A percentile compares a stretch with the other conserved stretches of the same genome.
Conservation (phyloP, 768 basidiomycete species). For the Pulveroboletus frians region DNA sequence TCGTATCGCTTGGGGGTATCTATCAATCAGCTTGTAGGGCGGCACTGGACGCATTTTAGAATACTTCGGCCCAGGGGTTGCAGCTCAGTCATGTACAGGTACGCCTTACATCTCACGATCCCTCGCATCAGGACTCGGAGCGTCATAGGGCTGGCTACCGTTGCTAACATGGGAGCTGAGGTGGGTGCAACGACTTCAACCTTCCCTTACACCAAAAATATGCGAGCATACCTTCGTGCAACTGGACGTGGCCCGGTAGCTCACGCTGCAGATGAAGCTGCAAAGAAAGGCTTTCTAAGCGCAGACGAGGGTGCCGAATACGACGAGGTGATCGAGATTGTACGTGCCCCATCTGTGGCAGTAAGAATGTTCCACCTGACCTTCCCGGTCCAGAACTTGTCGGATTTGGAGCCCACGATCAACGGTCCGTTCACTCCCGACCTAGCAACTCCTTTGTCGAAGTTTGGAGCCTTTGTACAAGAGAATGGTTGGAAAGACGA, state of each 20-base stretch:
- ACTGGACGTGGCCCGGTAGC: constrained; percentile 88
- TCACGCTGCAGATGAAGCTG: constrained; percentile 79
- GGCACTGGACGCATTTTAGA: constrained; percentile 95
- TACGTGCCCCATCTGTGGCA: constrained; percentile 34
- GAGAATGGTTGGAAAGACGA: constrained; percentile 93
- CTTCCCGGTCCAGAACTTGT: constrained; percentile 58
- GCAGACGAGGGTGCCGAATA: constrained; percentile 90
- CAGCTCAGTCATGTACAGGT: constrained; percentile 89
- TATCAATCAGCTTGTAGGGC: constrained; percentile 47
- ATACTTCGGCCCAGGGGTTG: constrained; percentile 93
- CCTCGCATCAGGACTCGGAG: not conserved
- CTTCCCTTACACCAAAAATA: constrained; percentile 90
- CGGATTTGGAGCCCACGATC: constrained; percentile 83
- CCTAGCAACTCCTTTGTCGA: constrained; percentile 87
- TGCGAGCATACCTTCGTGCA: constrained; percentile 85
- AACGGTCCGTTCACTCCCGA: constrained; percentile 99
- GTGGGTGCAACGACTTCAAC: constrained; percentile 99
- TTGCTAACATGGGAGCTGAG: constrained; percentile 99
- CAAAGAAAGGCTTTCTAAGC: constrained; percentile 65
- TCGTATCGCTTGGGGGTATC: not conserved
- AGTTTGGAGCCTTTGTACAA: constrained; percentile 74
- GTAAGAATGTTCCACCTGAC: not conserved
- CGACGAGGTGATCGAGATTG: constrained; percentile 91
- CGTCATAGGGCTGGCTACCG: constrained; percentile 74
- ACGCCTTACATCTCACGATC: constrained; percentile 8